Base-by-base conservation (phyloP, 2,329 filamentous ascomycete species). In the Akanthomyces muscarius region DNA sequence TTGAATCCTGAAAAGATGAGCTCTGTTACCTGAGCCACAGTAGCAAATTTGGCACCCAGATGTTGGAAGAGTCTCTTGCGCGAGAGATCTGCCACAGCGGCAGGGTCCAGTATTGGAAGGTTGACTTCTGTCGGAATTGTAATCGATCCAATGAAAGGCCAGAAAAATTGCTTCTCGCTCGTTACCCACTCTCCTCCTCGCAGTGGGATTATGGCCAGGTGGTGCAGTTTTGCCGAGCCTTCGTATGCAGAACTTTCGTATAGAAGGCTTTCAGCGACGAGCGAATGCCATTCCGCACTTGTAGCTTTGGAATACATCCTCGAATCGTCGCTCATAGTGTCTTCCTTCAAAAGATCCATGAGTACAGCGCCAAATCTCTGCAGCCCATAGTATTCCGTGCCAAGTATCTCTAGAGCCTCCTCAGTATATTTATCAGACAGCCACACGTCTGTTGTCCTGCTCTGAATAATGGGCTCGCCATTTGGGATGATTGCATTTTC, bases 391-490 rank as follows among this genome's bases (percentile, higher is more conserved):
- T 33, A 5, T 28, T 28, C 18, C 28, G 36, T 8, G 33, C 8
- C 30, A 23, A 57, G 23, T 23, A 3, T 57, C 14, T 4, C 3
- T 45, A 16, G 47, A 28, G 30, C 41, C 41, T 47, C 23, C 6
- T 11, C 11, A 6, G 38, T 21, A 23, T 54, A 44, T 8, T 25
- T 11, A 3, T 1, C 41, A 13, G 53, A n/a, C 2, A 28, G 53
- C 18, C 60, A 66, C 10, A 61, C 33, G 21, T 66, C 64, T 5
- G 41, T 47, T 30, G 44, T 47, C 14, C 38, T 38, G 42, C 60
- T 52, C 10, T 41, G 23, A 18, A 63, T 6, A 67, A 73, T n/a
- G 69, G 16, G 52, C 1, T 25, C 5, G 4, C 21, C 66, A 57
- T 21, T 23, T 44, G 28, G 6, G 28, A 28, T 4, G 28, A 28